A percentile compares a stretch with the other conserved stretches of the same genome.
These are phyloP conservation scores for Cytospora mali DNA, from an alignment of 2,329 filamentous ascomycete genomes.

Conservation along the genomic window DNA sequence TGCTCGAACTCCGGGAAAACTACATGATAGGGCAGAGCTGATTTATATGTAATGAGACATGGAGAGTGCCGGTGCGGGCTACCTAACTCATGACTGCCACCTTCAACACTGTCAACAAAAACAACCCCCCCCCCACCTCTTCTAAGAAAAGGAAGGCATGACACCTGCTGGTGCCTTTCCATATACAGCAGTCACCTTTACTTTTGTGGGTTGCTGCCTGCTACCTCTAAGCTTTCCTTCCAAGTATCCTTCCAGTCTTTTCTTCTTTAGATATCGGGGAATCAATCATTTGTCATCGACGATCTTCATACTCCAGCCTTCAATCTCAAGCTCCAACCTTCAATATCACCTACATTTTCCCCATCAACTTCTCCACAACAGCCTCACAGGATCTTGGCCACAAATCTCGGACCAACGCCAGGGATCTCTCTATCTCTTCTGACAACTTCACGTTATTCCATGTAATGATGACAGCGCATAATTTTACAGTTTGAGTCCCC, in stretches of 20 bases:
- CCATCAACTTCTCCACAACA: background rate
- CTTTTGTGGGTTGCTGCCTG: background rate
- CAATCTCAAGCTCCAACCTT: background rate
- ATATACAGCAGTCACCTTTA: background rate
- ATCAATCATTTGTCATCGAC: too few relatives aligned
- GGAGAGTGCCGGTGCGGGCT: too few relatives aligned
- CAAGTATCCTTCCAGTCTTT: background rate
- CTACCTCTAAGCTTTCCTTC: background rate
- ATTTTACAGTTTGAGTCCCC: background rate
- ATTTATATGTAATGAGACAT: too few relatives aligned
- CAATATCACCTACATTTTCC: background rate
- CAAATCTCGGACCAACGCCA: background rate
- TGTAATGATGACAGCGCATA: background rate
- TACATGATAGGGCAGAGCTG: too few relatives aligned
- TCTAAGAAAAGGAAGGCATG: background rate
- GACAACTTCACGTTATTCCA: background rate
- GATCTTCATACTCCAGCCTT: too few relatives aligned
- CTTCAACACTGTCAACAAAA: too few relatives aligned
- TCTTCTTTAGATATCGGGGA: too few relatives aligned
- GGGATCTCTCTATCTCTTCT: background rate
- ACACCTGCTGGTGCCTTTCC: background rate
- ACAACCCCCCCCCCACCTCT: too few relatives aligned
- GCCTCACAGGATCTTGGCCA: background rate
- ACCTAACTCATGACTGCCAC: too few relatives aligned
- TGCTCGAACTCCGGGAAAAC: too few relatives aligned